Percentiles rank a stretch among this genome's conserved stretches.
Conservation (phyloP, 805 yeast genomes). For the Metschnikowia noctiluminum region DNA sequence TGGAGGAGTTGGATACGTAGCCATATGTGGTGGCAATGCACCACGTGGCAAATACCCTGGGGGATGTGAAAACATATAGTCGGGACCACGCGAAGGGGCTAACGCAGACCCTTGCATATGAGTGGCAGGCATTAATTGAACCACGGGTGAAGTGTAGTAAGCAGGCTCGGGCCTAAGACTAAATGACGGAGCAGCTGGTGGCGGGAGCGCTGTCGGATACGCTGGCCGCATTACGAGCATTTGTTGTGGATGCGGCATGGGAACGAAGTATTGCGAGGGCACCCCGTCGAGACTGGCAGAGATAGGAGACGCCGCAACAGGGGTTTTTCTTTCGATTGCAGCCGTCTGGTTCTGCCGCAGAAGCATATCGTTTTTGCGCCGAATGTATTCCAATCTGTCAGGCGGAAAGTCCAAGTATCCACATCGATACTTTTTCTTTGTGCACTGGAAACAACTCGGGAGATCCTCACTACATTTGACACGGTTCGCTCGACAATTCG, state of each 20-base stretch:
- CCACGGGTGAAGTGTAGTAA: not conserved
- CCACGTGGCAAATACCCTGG: not conserved
- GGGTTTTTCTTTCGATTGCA: not conserved
- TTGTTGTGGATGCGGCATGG: not conserved
- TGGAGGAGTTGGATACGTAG: not conserved
- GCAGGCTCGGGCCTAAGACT: not conserved
- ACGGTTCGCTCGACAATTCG: slow-evolving; percentile 42
- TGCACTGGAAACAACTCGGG: slow-evolving; percentile 39
- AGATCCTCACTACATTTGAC: slow-evolving; percentile 44
- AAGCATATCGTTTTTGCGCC: slow-evolving; percentile 29
- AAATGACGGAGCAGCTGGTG: not conserved
- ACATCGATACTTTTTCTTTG: slow-evolving; percentile 36
- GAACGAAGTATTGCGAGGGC: not conserved
- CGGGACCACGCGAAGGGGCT: not conserved
- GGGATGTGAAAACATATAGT: not conserved
- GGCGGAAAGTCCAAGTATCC: slow-evolving; percentile 41
- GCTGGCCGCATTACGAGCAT: not conserved
- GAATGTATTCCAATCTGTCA: slow-evolving; percentile 34
- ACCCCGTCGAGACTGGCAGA: not conserved
- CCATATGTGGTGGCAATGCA: not conserved
- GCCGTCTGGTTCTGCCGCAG: slow-evolving; percentile 3
- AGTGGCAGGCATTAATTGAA: not conserved
- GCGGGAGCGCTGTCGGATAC: not conserved
- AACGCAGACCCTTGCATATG: not conserved
- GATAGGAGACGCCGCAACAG: not conserved